Percentiles rank a stretch among this genome's conserved stretches.
Evolutionary conservation across 2,329 filamentous ascomycete species (phyloP).

Genomic region (Dactylellina cionopaga): DNA sequence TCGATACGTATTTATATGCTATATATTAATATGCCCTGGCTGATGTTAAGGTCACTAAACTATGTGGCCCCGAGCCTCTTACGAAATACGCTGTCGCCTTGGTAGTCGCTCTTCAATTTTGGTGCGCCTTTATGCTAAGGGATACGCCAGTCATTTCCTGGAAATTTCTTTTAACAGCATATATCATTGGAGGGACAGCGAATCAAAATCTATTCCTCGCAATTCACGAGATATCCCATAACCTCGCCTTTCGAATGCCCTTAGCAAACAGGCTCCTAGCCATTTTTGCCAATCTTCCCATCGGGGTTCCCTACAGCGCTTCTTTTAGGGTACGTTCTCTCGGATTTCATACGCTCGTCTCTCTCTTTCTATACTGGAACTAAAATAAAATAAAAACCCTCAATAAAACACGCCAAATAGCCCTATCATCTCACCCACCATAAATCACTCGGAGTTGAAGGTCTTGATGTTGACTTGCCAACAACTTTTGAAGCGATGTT

Average conservation of each 20-base stretch:
- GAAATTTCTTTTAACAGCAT: conserved; percentile 86
- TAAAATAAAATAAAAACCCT: not conserved
- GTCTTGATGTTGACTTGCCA: conserved; percentile 93
- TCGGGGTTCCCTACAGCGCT: conserved; percentile 94
- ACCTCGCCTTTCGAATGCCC: conserved; percentile 86
- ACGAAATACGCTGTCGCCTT: conserved; percentile 90
- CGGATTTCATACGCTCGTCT: no score
- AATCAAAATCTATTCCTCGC: conserved; percentile 99
- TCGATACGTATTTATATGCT: no score
- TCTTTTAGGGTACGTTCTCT: conserved; percentile 86
- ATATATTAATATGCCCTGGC: conserved; percentile 22
- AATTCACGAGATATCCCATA: conserved; percentile 99
- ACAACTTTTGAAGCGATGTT: conserved; percentile 90
- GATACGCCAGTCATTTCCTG: conserved; percentile 82
- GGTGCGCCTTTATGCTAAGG: conserved; percentile 79
- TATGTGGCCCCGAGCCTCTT: conserved; percentile 93
- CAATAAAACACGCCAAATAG: no score
- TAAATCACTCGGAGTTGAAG: conserved; percentile 96
- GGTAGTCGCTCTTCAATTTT: conserved; percentile 83
- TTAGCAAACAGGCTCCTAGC: conserved; percentile 85
- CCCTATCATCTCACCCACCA: conserved; percentile 99
- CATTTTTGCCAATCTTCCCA: conserved; percentile 93
- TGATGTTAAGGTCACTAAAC: conserved; percentile 80
- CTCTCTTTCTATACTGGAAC: not conserved
- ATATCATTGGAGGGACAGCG: conserved; percentile 89